Evolutionary conservation across 73 alveolate species (phyloP).

Genomic region (Paramecium primaurelia): DNA sequence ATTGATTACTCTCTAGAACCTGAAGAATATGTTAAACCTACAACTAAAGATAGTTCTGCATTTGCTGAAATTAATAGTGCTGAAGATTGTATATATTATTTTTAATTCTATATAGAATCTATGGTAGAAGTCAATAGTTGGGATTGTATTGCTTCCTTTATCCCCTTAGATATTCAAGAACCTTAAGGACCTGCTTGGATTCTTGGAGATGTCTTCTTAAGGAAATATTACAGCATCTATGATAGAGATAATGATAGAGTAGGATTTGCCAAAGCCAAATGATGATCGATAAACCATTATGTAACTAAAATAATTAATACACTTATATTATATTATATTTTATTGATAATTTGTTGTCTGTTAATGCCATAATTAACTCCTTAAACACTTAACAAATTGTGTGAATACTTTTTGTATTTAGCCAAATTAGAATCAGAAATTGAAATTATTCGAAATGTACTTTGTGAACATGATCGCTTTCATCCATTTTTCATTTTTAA

Average conservation of each 20-base stretch:
- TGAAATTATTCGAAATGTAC: background rate
- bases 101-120: background rate
- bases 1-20: conserved; percentile 50
- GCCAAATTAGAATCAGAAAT: background rate
- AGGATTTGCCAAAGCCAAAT: conserved; percentile 83
- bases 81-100: background rate
- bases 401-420: background rate
- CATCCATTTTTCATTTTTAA: conserved; percentile 24
- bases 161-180: conserved; percentile 57
- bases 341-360: conserved; percentile 13
- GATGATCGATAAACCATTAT: background rate
- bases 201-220: conserved; percentile 84
- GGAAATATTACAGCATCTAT: conserved; percentile 85
- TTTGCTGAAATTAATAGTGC: conserved; percentile 4
- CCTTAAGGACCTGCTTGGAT: conserved; percentile 77
- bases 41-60: background rate
- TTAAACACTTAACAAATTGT: background rate
- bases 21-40: conserved; percentile 62
- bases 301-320: background rate
- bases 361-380: background rate
- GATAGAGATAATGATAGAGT: conserved; percentile 83
- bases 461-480: background rate
- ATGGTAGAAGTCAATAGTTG: conserved; percentile 30
- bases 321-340: background rate
- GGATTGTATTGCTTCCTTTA: conserved; percentile 62